phyloP scores from a whole-genome alignment of 306 rosid species.

The Cucurbita ficifolia region DNA sequence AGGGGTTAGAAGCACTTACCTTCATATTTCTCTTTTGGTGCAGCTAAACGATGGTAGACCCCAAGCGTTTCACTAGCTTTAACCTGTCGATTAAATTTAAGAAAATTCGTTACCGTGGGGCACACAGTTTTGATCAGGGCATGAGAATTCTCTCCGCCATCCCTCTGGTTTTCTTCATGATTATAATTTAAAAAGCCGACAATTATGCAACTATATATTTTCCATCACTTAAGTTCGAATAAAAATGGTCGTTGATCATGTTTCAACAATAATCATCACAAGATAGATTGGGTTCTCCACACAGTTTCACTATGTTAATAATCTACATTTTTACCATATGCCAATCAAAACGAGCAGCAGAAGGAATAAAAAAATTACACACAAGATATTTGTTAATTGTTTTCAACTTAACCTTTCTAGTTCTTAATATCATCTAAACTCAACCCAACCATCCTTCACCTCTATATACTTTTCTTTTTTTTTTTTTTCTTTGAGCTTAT shows the following conservation, averaged over 20 bases:
- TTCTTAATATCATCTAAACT: not conserved
- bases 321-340: not conserved
- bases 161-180: not conserved
- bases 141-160: not conserved
- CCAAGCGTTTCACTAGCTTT: conserved; percentile 38
- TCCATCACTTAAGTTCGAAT: too few relatives aligned
- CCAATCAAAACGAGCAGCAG: not conserved
- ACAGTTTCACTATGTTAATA: not conserved
- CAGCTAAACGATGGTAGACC: conserved; percentile 61
- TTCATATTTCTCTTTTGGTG: conserved; percentile 43
- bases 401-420: not conserved
- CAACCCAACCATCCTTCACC: not conserved
- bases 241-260: too few relatives aligned
- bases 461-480: not conserved
- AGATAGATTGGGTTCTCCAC: not conserved
- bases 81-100: conserved; percentile 23
- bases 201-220: not conserved
- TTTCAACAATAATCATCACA: not conserved
- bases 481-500: not conserved
- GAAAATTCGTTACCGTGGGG: not conserved
- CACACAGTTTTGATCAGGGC: not conserved
- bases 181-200: not conserved
- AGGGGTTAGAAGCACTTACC: conserved; percentile 24
- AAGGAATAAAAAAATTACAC: not conserved
- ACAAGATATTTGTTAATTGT: not conserved